Conservation (phyloP, 2,329 filamentous ascomycete species). For the Trichoderma sp. region DNA sequence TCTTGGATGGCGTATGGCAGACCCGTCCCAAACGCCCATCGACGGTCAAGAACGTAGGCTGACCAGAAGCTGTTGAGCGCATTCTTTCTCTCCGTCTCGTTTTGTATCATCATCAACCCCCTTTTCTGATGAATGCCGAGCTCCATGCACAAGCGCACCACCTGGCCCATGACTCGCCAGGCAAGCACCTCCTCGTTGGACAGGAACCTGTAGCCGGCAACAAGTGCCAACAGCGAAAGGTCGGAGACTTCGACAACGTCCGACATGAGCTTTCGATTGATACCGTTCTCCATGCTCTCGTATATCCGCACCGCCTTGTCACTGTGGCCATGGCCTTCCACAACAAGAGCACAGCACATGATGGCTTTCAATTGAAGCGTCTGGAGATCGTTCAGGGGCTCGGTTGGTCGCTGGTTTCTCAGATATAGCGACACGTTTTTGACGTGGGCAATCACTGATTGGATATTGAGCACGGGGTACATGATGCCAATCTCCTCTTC, state of each 20-base stretch:
- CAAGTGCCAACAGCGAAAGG: constrained; percentile 55
- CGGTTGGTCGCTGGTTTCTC: constrained; percentile 41
- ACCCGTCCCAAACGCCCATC: constrained; percentile 89
- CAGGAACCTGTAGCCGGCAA: constrained; percentile 75
- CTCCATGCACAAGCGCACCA: constrained; percentile 76
- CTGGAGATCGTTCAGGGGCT: constrained; percentile 52
- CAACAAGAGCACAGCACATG: constrained; percentile 73
- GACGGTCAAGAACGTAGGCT: constrained; percentile 79
- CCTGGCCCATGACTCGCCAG: constrained; percentile 84
- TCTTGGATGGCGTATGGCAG: constrained; percentile 85
- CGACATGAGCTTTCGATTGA: constrained; percentile 66
- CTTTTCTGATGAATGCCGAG: constrained; percentile 81
- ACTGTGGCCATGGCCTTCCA: constrained; percentile 80
- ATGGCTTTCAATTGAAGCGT: constrained; percentile 80
- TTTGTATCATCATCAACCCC: constrained; percentile 68
- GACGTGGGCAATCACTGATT: constrained; percentile 69
- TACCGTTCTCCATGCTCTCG: constrained; percentile 70
- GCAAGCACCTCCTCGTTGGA: constrained; percentile 82
- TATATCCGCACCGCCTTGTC: constrained; percentile 73
- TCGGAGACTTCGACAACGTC: constrained; percentile 52
- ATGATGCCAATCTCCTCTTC: constrained; percentile 91
- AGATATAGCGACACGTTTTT: constrained; percentile 72
- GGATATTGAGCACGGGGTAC: constrained; percentile 83
- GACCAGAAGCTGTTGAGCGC: constrained; percentile 81
- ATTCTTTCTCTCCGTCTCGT: constrained; percentile 67